Evolutionary conservation across 164 flowering plant species (phyloP).

Genomic region (Stephania cephalantha): DNA sequence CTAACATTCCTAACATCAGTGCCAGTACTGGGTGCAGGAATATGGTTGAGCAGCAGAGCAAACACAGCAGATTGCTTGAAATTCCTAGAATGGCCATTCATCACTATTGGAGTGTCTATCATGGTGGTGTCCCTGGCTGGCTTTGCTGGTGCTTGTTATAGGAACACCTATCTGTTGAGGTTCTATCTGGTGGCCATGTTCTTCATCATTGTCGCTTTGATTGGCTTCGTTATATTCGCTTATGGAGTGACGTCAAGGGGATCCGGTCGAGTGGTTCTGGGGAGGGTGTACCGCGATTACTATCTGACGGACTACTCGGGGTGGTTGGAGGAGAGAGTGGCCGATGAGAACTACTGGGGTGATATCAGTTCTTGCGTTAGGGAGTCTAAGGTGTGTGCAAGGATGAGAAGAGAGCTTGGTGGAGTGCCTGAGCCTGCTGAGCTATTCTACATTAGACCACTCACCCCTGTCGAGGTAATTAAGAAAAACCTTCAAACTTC

Average conservation of each 20-base stretch:
- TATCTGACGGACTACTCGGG: slow-evolving; percentile 73
- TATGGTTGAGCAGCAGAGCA: slow-evolving; percentile 86
- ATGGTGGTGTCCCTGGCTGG: slow-evolving; percentile 85
- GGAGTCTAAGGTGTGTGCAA: slow-evolving; percentile 54
- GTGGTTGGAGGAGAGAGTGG: slow-evolving; percentile 73
- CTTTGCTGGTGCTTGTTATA: slow-evolving; percentile 87
- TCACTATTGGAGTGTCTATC: slow-evolving; percentile 64
- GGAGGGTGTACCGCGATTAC: slow-evolving; percentile 58
- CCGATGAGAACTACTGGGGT: slow-evolving; percentile 46
- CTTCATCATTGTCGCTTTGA: slow-evolving; percentile 55
- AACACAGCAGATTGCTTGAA: slow-evolving; percentile 74
- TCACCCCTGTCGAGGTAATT: slow-evolving; percentile 66
- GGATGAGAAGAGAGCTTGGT: slow-evolving; percentile 30
- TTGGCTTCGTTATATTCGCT: slow-evolving; percentile 79
- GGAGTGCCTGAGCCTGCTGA: slow-evolving; percentile 63
- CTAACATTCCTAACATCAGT: slow-evolving; percentile 67
- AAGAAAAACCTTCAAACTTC: not conserved
- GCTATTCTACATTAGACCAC: slow-evolving; percentile 51
- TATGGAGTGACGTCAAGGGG: slow-evolving; percentile 78
- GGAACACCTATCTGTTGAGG: slow-evolving; percentile 69
- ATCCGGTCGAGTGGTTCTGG: slow-evolving; percentile 45
- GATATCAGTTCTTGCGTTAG: slow-evolving; percentile 71
- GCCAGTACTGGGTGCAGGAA: slow-evolving; percentile 80
- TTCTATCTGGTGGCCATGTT: slow-evolving; percentile 76
- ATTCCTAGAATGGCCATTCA: slow-evolving; percentile 88